Conservation (phyloP, 352 stramenopile genomes). For the Globisporangium nagaii region DNA sequence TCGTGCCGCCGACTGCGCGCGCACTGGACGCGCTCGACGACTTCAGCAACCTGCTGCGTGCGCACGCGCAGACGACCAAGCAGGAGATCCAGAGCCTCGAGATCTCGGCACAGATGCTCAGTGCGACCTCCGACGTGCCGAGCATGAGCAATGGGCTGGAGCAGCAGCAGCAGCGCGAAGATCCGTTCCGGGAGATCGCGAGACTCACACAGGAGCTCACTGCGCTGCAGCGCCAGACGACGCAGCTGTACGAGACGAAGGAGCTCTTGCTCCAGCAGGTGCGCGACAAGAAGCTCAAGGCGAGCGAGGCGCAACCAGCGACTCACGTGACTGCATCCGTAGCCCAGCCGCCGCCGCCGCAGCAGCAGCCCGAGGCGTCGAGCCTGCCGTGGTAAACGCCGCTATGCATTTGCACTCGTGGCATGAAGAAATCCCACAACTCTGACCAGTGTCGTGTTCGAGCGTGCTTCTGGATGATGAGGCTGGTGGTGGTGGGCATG, state of each 20-base stretch:
- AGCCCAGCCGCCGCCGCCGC: background rate
- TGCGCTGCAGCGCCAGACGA: slow-evolving; percentile 33
- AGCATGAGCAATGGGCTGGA: slow-evolving; percentile 5
- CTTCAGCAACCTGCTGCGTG: slow-evolving; percentile 41
- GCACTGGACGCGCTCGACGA: slow-evolving; percentile 56
- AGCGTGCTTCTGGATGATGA: no score
- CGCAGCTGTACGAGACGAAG: slow-evolving; percentile 20
- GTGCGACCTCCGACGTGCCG: slow-evolving; percentile 33
- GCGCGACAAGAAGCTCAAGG: slow-evolving; percentile 5
- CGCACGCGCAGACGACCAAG: slow-evolving; percentile 39
- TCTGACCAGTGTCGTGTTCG: background rate
- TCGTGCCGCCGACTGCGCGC: slow-evolving; percentile 29
- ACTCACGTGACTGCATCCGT: no score
- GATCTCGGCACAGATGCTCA: slow-evolving; percentile 58
- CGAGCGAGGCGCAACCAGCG: background rate
- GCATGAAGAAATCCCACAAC: no score
- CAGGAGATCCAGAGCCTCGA: slow-evolving; percentile 70
- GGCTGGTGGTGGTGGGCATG: no score
- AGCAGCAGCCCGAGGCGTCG: background rate
- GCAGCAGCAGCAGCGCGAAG: slow-evolving; percentile 7
- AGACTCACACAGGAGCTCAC: slow-evolving; percentile 44
- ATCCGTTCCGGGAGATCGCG: slow-evolving; percentile 23
- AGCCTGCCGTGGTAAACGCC: no score
- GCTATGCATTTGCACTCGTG: no score
- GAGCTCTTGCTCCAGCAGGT: slow-evolving; percentile 19